Conservation (phyloP, 305 asterid genomes). For the Salvia sclarea region DNA sequence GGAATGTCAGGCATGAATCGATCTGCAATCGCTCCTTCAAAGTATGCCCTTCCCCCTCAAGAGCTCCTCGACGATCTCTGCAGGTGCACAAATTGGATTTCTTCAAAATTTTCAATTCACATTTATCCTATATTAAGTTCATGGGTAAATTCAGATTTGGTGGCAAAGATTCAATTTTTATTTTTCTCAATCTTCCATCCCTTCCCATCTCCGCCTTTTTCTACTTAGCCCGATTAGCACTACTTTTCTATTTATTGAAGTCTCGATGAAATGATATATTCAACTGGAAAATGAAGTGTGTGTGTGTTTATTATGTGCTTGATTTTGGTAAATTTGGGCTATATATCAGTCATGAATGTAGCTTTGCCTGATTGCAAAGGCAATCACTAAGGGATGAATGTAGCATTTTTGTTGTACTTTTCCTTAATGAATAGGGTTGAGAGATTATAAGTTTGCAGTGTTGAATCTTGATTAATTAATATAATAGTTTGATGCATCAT, state of each 20-base stretch:
- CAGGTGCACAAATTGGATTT: constrained; percentile 46
- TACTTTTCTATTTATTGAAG: constrained; percentile 3
- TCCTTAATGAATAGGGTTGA: constrained; percentile 4
- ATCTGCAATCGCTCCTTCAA: constrained; percentile 62
- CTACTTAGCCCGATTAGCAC: constrained; percentile 1
- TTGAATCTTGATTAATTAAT: neutral
- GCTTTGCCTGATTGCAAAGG: constrained; percentile 10
- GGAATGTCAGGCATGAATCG: constrained; percentile 61
- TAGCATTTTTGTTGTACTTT: neutral
- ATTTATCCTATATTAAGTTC: neutral
- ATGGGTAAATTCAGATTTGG: neutral
- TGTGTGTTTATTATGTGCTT: neutral
- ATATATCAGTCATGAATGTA: constrained; percentile 5
- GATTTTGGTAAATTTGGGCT: constrained; percentile 12
- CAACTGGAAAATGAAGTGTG: neutral
- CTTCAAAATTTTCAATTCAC: neutral
- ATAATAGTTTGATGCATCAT: neutral
- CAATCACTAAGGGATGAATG: neutral
- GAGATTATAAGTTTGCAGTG: neutral
- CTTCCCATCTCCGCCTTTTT: neutral
- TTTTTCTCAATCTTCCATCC: neutral
- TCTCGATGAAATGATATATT: neutral
- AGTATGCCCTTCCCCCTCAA: constrained; percentile 84
- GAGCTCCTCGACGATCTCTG: constrained; percentile 96
- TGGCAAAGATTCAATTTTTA: neutral